Evolutionary conservation across 805 yeast species (phyloP).

Genomic region (Myxozyma geophila): DNA sequence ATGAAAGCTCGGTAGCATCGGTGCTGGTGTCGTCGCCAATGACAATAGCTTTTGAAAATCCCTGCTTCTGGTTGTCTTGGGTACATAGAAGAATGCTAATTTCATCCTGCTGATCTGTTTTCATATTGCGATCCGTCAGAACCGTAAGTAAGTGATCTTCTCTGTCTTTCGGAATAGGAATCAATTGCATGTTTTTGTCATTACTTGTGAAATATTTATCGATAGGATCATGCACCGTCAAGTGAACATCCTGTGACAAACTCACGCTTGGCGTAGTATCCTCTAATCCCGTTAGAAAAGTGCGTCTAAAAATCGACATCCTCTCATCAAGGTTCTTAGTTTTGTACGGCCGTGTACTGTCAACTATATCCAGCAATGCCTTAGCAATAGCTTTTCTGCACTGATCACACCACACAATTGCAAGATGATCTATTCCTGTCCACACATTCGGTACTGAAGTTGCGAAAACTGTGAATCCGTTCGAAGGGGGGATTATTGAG

Average conservation of each 20-base stretch:
- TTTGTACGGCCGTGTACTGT: conserved; percentile 49
- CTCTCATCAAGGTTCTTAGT: conserved; percentile 61
- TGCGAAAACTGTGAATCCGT: conserved; percentile 83
- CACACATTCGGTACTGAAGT: conserved; percentile 89
- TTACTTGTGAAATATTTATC: too few relatives aligned
- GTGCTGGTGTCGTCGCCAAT: background rate
- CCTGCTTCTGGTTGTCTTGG: background rate
- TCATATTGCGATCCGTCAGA: conserved; percentile 38
- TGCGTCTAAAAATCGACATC: conserved; percentile 59
- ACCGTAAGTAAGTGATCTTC: conserved; percentile 35
- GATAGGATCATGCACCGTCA: too few relatives aligned
- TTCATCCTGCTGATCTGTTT: conserved; percentile 9
- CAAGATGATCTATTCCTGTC: conserved; percentile 93
- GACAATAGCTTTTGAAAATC: background rate
- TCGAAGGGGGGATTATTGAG: conserved; percentile 68
- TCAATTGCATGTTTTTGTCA: background rate
- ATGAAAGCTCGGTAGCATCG: conserved; percentile 38
- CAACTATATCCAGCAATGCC: conserved; percentile 63
- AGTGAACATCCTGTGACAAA: too few relatives aligned
- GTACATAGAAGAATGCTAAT: background rate
- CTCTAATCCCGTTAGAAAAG: conserved; percentile 46
- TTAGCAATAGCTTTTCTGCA: conserved; percentile 66
- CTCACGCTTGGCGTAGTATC: background rate
- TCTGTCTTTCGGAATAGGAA: background rate
- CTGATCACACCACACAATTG: conserved; percentile 96